Conservation (phyloP, 345 rosid species). For the Arabidopsis thaliana region DNA sequence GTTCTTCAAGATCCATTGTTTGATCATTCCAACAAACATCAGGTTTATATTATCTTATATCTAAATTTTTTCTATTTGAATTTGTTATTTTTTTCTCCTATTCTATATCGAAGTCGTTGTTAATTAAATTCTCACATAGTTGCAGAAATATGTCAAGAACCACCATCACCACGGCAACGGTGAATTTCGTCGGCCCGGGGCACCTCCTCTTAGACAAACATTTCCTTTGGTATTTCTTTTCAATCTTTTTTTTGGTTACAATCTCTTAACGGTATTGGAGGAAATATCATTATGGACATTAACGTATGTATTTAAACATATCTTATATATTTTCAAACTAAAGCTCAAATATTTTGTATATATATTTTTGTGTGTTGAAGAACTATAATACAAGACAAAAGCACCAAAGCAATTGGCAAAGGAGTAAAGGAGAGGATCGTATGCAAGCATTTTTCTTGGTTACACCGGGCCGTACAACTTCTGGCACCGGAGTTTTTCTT, state of each 20-base stretch:
- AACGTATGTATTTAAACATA: not conserved
- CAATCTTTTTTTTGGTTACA: not conserved
- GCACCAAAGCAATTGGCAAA: constrained; percentile 43
- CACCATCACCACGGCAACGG: not conserved
- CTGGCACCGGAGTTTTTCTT: constrained; percentile 91
- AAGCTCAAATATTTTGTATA: not conserved
- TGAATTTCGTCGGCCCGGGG: constrained; percentile 5
- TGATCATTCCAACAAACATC: constrained; percentile 38
- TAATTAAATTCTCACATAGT: not conserved
- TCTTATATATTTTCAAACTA: not conserved
- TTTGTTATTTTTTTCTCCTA: not conserved
- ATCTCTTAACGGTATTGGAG: not conserved
- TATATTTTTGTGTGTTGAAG: constrained; percentile 25
- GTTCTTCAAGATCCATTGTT: constrained; percentile 53
- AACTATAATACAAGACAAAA: constrained; percentile 35
- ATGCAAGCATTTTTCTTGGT: constrained; percentile 87
- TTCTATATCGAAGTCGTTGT: not conserved
- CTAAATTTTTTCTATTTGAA: constrained; percentile 8
- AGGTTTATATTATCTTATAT: constrained; percentile 34
- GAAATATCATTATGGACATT: not conserved
- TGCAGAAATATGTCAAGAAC: constrained; percentile 30
- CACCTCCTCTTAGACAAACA: constrained; percentile 18
- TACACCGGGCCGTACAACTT: constrained; percentile 55
- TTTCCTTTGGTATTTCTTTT: constrained; percentile 23
- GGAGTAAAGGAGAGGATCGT: constrained; percentile 53